These are phyloP conservation scores for Chaetomiaceae sp. DNA, from an alignment of 2,329 filamentous ascomycete genomes.

Conservation along the genomic window DNA sequence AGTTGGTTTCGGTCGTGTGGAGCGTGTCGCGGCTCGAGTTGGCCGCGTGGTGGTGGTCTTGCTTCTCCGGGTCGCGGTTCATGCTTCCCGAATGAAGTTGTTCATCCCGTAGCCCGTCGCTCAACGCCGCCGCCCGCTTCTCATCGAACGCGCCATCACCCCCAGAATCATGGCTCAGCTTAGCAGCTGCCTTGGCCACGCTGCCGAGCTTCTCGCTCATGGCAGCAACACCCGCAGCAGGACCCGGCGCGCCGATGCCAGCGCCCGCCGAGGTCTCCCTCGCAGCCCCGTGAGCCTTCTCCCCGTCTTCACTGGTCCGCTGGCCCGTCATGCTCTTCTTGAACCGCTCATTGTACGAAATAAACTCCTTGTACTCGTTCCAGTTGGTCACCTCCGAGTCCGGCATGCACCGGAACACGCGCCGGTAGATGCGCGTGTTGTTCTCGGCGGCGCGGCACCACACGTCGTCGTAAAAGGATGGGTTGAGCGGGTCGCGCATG, in stretches of 20 bases:
- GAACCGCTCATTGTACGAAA: constrained; percentile 73
- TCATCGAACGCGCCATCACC: constrained; percentile 39
- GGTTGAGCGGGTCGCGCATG: constrained; percentile 84
- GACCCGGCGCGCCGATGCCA: constrained; percentile 42
- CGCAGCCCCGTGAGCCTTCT: constrained; percentile 32
- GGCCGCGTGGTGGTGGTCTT: neutral
- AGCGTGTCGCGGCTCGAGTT: constrained; percentile 23
- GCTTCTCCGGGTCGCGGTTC: constrained; percentile 4
- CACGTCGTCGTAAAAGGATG: constrained; percentile 77
- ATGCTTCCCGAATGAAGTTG: constrained; percentile 26
- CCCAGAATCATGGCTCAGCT: constrained; percentile 17
- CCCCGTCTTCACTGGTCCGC: constrained; percentile 51
- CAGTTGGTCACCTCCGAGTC: constrained; percentile 91
- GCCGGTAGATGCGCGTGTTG: constrained; percentile 90
- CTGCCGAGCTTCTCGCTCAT: constrained; percentile 32
- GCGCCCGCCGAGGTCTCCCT: constrained; percentile 31
- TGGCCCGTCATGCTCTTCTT: constrained; percentile 57
- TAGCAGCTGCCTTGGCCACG: constrained; percentile 24
- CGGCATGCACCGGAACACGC: constrained; percentile 94
- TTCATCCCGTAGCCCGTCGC: constrained; percentile 14
- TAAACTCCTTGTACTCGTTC: constrained; percentile 86
- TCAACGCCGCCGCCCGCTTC: constrained; percentile 38
- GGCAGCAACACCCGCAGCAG: constrained; percentile 38
- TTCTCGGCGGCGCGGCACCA: constrained; percentile 88
- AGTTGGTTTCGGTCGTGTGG: constrained; percentile 26